Base-by-base conservation (phyloP, 2,329 filamentous ascomycete species). In the Fusarium sp. region DNA sequence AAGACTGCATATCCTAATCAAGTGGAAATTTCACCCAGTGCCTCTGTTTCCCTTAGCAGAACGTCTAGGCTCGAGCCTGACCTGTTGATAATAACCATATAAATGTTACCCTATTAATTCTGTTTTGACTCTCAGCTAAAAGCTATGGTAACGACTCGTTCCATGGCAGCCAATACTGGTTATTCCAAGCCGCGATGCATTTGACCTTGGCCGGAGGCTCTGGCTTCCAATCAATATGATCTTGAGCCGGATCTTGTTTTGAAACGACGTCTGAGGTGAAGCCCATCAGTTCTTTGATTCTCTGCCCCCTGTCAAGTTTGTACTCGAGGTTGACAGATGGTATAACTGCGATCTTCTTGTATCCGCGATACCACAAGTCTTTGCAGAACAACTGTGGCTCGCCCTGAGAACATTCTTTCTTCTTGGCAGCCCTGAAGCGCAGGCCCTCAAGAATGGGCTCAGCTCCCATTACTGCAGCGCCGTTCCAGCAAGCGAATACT, bases 401-500 rank as follows among this genome's bases (percentile, higher is more conserved):
- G 2, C 83, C 82, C 58, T 82, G 79, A 8, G 68, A 73, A 57
- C 84, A 87, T 69, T 87, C 84, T 1, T 69, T 74, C 4, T 39
- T 24, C 7, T 44, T 39, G 3, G 51, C 34, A 7, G 72, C 64
- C 1, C 84, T 76, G 64, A 87, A 87, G 8, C 66, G 53, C 4
- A 86, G 65, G 26, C 72, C 73, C 0, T 45, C 32, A 6, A 41
- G 5, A 13, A 41, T 26, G 4, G 39, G 39, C 6, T 15, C 3
- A 4, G 39, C 39, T 2, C 39, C 25, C 50, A 86, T 80, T 0
- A 77, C 78, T 0, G 76, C 77, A 0, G 80, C 82, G 6, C 85
- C 85, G 59, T 86, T 86, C 84, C 85, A 87, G 72, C 85, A 87
- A 1, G 83, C 70, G 57, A 84, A 87, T 0, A 86, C 85, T 70